Evolutionary conservation across 2,329 filamentous ascomycete species (phyloP).

Genomic region (Alternaria longipes): DNA sequence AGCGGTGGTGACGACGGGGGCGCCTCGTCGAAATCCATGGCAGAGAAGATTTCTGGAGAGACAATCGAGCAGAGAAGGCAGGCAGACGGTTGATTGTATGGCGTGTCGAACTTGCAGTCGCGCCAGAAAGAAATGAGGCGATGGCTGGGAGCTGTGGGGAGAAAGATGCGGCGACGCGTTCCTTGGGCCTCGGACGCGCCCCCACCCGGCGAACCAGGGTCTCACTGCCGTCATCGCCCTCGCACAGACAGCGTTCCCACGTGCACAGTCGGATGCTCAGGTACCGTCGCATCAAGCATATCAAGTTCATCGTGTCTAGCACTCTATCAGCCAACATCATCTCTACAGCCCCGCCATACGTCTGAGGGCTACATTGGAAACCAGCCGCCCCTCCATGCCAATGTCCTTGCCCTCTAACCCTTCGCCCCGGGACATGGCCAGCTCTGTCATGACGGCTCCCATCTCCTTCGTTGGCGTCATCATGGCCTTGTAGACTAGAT

Average conservation of each 20-base stretch:
- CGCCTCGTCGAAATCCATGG: slow-evolving; percentile 37
- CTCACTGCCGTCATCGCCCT: slow-evolving; percentile 27
- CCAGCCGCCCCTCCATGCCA: slow-evolving; percentile 49
- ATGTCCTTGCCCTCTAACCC: slow-evolving; percentile 51
- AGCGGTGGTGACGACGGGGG: slow-evolving; percentile 35
- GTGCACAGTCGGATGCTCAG: slow-evolving; percentile 14
- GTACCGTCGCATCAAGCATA: not conserved
- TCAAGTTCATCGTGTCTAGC: not conserved
- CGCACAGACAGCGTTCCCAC: slow-evolving; percentile 26
- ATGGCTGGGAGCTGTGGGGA: slow-evolving; percentile 5
- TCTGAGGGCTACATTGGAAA: slow-evolving; percentile 54
- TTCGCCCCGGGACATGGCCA: slow-evolving; percentile 60
- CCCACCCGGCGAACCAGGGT: slow-evolving; percentile 25
- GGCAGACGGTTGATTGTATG: not conserved
- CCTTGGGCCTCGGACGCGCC: slow-evolving; percentile 21
- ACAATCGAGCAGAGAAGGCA: not conserved
- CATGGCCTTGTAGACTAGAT: slow-evolving; percentile 43
- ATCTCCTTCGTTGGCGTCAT: slow-evolving; percentile 59
- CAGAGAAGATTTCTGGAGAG: not conserved
- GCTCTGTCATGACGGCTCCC: slow-evolving; percentile 58
- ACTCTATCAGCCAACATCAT: not conserved
- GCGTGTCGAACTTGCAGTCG: not conserved
- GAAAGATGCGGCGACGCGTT: slow-evolving; percentile 23
- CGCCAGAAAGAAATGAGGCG: not conserved
- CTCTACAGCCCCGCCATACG: slow-evolving; percentile 46